Evolutionary conservation across 306 rosid genomes (phyloP).

Genomic region (Citrullus mucosospermus): DNA sequence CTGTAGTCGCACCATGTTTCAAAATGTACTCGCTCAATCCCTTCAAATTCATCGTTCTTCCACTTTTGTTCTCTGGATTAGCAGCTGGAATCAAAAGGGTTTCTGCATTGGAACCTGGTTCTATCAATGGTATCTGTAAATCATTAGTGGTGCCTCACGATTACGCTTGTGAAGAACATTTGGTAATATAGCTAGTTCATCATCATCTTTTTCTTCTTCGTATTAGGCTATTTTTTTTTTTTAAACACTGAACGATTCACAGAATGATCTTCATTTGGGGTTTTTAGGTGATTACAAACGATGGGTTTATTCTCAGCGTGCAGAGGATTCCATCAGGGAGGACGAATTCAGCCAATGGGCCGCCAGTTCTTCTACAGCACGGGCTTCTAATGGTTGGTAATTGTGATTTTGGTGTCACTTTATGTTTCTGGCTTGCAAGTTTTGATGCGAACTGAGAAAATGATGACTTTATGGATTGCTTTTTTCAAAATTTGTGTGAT

Average conservation of each 20-base stretch:
- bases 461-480: background rate
- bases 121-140: slow-evolving; percentile 36
- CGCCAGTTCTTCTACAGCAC: slow-evolving; percentile 62
- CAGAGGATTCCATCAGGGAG: slow-evolving; percentile 37
- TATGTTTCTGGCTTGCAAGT: background rate
- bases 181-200: slow-evolving; percentile 17
- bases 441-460: background rate
- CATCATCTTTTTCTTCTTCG: background rate
- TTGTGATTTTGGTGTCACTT: background rate
- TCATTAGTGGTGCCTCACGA: slow-evolving; percentile 44
- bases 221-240: background rate
- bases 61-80: slow-evolving; percentile 11
- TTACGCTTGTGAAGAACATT: slow-evolving; percentile 55
- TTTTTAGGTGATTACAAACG: slow-evolving; percentile 53
- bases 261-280: background rate
- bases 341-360: slow-evolving; percentile 16
- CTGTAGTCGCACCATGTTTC: background rate
- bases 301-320: slow-evolving; percentile 59
- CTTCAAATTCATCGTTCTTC: slow-evolving; percentile 12
- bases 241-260: background rate
- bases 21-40: slow-evolving; percentile 16
- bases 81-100: slow-evolving; percentile 10
- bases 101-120: background rate
- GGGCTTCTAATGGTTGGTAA: slow-evolving; percentile 55
- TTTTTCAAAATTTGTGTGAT: background rate